phyloP scores from a whole-genome alignment of 306 rosid species.

The Cicer chorassanicum region DNA sequence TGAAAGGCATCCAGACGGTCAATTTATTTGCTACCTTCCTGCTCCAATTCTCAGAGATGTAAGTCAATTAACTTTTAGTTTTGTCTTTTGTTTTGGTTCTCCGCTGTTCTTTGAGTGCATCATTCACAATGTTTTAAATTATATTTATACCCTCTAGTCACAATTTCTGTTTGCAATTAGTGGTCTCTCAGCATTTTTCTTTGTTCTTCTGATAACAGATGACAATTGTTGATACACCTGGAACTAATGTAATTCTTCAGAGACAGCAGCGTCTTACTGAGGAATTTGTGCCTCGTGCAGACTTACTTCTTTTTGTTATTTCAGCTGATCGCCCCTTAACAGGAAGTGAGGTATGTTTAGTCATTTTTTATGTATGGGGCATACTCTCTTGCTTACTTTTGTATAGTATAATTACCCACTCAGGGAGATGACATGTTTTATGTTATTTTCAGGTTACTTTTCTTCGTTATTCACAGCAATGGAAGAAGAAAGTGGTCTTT shows the following conservation, averaged over 20 bases:
- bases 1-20: conserved; percentile 96
- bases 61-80: conserved; percentile 29
- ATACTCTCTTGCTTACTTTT: conserved; percentile 15
- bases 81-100: conserved; percentile 34
- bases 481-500: conserved; percentile 97
- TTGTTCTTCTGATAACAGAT: conserved; percentile 62
- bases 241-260: conserved; percentile 97
- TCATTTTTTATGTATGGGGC: conserved; percentile 23
- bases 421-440: conserved; percentile 28
- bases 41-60: conserved; percentile 94
- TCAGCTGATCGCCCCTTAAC: conserved; percentile 98
- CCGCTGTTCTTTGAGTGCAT: neutral
- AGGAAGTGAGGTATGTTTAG: conserved; percentile 85
- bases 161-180: conserved; percentile 2
- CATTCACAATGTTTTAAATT: neutral
- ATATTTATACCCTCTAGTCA: neutral
- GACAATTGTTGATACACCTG: conserved; percentile 94
- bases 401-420: conserved; percentile 25
- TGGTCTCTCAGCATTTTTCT: conserved; percentile 35
- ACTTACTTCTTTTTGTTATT: conserved; percentile 89
- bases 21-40: conserved; percentile 86
- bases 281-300: conserved; percentile 99
- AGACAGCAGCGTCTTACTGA: conserved; percentile 96
- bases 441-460: conserved; percentile 71
- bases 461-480: conserved; percentile 94